Base-by-base conservation (phyloP, 176 grass and related monocot species). In the Avena eriantha region DNA sequence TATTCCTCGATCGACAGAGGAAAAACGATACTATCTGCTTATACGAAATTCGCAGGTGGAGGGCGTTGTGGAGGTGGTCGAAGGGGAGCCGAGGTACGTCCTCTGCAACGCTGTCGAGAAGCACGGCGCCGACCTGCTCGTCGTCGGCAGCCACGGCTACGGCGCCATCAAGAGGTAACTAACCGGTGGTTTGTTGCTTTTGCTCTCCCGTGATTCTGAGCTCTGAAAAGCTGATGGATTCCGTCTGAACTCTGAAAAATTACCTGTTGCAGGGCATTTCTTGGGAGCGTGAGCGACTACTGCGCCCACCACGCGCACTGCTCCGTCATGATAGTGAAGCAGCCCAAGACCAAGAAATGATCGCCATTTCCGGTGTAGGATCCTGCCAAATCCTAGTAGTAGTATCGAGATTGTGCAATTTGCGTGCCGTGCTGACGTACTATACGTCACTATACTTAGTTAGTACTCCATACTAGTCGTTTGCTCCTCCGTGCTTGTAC, bases 231-330 rank as follows among this genome's bases (percentile, higher is more conserved):
- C n/a, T 8, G 43, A 4, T 72, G 35, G 17, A 0, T 3, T 73
- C 15, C 1, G 11, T 0, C 12, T 48, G n/a, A 47, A 48, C 43
- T 48, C 39, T 29, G 29, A 29, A 29, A 29, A 29, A 29, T 60
- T 48, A 8, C 1, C 10, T 1, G 7, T 49, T 39, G 87, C 79
- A 92, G 93, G 78, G 87, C 87, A 1, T 71, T 96, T 9, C 84
- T 92, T 0, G 92, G 94, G 36, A 94, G 92, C 66, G 92, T 96
- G 36, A 96, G 94, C 78, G 94, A 94, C 84, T 92, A 96, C 91
- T 93, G 90, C 64, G 84, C 94, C 5, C 94, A 93, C 73, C 91
- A 93, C 22, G 87, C 87, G 56, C 82, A 80, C 77, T 96, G 89
- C 82, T 85, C 82, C 7, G 94, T 96, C 1, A 86, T 91, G 89